phyloP scores from a whole-genome alignment of 345 rosid species.

The Cardiospermum halicacabum region DNA sequence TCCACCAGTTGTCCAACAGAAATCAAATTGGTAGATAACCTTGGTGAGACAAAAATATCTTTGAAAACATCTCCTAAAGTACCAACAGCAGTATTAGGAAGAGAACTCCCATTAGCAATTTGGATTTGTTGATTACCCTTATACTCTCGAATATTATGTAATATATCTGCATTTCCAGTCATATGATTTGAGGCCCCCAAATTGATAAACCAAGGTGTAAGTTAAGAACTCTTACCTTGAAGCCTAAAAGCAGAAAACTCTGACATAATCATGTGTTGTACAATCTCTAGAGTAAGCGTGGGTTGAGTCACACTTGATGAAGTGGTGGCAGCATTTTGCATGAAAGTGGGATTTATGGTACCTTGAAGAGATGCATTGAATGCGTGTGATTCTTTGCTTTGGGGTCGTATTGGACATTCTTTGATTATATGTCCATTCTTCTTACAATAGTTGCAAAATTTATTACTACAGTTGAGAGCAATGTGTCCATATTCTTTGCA shows the following conservation, averaged over 20 bases:
- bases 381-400: too few species aligned
- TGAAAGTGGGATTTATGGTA: too few species aligned
- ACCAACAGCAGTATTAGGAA: neutral
- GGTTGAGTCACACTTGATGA: neutral
- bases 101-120: neutral
- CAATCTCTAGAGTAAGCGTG: neutral
- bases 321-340: too few species aligned
- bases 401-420: neutral
- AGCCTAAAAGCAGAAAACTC: neutral
- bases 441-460: slow-evolving; percentile 8
- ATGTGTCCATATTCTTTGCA: too few species aligned
- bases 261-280: neutral
- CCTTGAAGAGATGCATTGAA: too few species aligned
- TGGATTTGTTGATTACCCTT: neutral
- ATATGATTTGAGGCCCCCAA: slow-evolving; percentile 8
- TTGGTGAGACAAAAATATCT: neutral
- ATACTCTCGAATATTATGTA: neutral
- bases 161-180: slow-evolving; percentile 1
- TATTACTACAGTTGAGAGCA: neutral
- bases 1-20: neutral
- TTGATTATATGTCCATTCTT: neutral
- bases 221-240: neutral
- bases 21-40: too few species aligned
- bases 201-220: neutral
- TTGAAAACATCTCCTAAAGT: neutral